These are phyloP conservation scores for Ammopiptanthus mongolicus DNA, from an alignment of 306 rosid species.

Conservation along the genomic window DNA sequence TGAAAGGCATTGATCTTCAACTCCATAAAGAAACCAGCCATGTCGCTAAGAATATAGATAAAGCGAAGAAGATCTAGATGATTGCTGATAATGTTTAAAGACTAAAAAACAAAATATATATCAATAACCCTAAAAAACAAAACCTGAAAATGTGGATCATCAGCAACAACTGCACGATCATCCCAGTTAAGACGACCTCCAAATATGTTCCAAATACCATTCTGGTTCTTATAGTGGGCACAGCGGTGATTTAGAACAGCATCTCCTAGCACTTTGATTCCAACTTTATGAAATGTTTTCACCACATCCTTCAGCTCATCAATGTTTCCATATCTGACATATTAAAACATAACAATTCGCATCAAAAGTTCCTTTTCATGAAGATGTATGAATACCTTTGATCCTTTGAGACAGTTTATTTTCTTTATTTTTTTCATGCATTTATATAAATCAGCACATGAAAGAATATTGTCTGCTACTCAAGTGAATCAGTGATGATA, in stretches of 20 bases:
- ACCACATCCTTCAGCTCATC: constrained; percentile 84
- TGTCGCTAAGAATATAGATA: background rate
- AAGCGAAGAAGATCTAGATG: background rate
- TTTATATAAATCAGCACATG: background rate
- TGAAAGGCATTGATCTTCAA: too few relatives aligned
- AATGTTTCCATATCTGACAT: constrained; percentile 70
- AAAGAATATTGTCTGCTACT: background rate
- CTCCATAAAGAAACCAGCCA: background rate
- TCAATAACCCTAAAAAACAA: constrained; percentile 12
- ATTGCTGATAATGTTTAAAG: background rate
- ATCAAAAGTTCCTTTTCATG: background rate
- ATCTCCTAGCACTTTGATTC: constrained; percentile 85
- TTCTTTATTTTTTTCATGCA: background rate
- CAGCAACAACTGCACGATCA: constrained; percentile 90
- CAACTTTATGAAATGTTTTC: constrained; percentile 55
- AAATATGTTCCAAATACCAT: constrained; percentile 93
- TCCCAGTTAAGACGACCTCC: constrained; percentile 98
- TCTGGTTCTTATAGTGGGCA: constrained; percentile 70
- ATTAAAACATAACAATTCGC: constrained; percentile 5
- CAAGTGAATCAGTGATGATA: background rate
- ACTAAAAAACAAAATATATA: background rate
- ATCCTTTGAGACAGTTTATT: background rate
- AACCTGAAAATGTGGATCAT: constrained; percentile 99
- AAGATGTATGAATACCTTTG: background rate
- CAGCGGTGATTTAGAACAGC: constrained; percentile 98